Evolutionary conservation across 768 basidiomycete species (phyloP).

Genomic region (Baorangia bicolor): DNA sequence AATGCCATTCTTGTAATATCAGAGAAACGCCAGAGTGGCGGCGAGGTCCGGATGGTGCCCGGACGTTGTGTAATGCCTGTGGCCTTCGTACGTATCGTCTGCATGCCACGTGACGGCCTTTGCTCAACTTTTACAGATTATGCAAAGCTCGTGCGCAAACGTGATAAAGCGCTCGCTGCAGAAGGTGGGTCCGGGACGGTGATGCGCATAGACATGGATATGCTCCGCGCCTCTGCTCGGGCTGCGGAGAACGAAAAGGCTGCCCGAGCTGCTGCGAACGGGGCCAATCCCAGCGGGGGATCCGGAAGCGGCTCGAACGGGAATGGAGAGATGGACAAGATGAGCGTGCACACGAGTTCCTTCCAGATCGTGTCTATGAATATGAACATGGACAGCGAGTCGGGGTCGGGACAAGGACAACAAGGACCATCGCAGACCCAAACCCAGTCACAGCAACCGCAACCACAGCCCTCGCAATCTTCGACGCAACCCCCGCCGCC

Average conservation of each 20-base stretch:
- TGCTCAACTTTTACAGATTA: constrained; percentile 52
- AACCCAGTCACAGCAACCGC: constrained; percentile 4
- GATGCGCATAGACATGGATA: constrained; percentile 70
- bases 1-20: constrained; percentile 87
- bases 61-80: constrained; percentile 84
- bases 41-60: constrained; percentile 78
- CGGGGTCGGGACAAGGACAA: constrained; percentile 9
- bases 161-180: constrained; percentile 59
- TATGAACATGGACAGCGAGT: constrained; percentile 21
- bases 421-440: constrained; percentile 3
- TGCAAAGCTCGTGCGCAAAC: constrained; percentile 78
- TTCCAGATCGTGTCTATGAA: constrained; percentile 46
- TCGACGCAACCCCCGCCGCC: constrained; percentile 9
- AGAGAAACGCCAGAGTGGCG: constrained; percentile 89
- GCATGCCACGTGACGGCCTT: background rate
- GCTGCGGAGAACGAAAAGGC: constrained; percentile 46
- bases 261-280: constrained; percentile 27
- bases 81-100: constrained; percentile 57
- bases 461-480: constrained; percentile 11
- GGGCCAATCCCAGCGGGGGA: constrained; percentile 25
- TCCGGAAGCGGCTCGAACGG: constrained; percentile 6
- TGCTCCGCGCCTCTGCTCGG: constrained; percentile 68
- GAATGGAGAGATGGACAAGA: constrained; percentile 26
- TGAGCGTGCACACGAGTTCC: constrained; percentile 53
- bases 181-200: constrained; percentile 46